phyloP scores from a whole-genome alignment of 202 grass and related monocot species.

The Eragrostis tef region DNA sequence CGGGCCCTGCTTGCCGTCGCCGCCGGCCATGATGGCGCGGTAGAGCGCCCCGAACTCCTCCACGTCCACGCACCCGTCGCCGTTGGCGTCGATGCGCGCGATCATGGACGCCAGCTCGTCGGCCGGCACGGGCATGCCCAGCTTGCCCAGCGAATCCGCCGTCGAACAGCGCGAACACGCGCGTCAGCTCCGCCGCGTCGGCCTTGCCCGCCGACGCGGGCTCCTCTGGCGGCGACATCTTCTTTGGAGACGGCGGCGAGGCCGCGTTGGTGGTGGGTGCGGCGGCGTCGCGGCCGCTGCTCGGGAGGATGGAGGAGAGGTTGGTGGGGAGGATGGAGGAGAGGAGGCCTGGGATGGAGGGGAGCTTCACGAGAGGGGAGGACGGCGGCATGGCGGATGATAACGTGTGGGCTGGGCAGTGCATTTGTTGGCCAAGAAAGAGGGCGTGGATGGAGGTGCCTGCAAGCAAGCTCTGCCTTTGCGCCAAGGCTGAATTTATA shows the following conservation, averaged over 20 bases:
- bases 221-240: conserved; percentile 22
- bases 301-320: conserved; percentile 55
- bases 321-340: conserved; percentile 51
- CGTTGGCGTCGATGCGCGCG: conserved; percentile 78
- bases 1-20: neutral
- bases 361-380: conserved; percentile 47
- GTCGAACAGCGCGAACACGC: conserved; percentile 94
- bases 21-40: conserved; percentile 59
- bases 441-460: neutral
- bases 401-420: conserved; percentile 31
- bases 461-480: conserved; percentile 40
- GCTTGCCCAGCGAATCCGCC: conserved; percentile 69
- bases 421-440: neutral
- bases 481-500: conserved; percentile 45
- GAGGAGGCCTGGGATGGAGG: conserved; percentile 48
- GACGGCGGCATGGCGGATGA: conserved; percentile 31
- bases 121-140: conserved; percentile 66
- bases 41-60: conserved; percentile 83
- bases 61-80: conserved; percentile 87
- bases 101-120: conserved; percentile 87
- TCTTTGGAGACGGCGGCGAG: conserved; percentile 31
- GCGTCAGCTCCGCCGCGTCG: conserved; percentile 67
- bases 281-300: conserved; percentile 13
- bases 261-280: neutral
- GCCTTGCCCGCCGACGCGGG: conserved; percentile 14